Evolutionary conservation across 169 alveolate genomes (phyloP), one percentile per base, ranked within the genome.

Genomic region (Cryptosporidium sp.): DNA sequence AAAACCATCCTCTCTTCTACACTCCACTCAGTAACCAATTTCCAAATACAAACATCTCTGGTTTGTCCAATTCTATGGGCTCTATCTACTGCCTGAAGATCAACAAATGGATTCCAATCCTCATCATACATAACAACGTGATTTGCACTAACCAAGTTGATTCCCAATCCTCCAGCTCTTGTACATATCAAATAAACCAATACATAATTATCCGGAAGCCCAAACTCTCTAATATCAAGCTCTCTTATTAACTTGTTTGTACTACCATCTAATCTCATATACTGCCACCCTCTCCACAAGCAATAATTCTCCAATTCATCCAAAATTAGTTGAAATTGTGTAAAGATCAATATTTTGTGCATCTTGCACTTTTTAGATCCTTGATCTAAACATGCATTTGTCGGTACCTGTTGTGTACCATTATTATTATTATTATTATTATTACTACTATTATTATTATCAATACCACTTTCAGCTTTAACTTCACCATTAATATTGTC

Each of bases 51-150:
- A 37, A 98, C 99, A 67, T 94, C 97, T 84, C 99, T 97, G 56
- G 98, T 97, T 94, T 98, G 99, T 12, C 99, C 99, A 39, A 98
- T 98, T 71, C 99, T 94, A 92, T 98, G 99, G 12, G 99, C 99
- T 75, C 99, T 95, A 92, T 98, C 99, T 3, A 98, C 97, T 10
- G 99, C 99, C 86, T 99, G 99, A 14, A 98, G 96, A 93, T 99
- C 99, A 94, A 97, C 97, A 80, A 98, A 95, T 0, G 99, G 99
- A 91, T 98, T 98, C 99, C 99, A 99, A 93, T 99, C 99, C 92
- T 97, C 98, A 93, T 99, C 99, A 91, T 97, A 98, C 95, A 99
- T 95, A 33, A 98, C 98, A 58, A 99, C 99, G 65, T 98, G 98
- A 94, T 99, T 99, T 14, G 99, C 99, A 35, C 99, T 98, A 18